Evolutionary conservation across 805 yeast genomes (phyloP).

Genomic region (Yarrowia sp.): DNA sequence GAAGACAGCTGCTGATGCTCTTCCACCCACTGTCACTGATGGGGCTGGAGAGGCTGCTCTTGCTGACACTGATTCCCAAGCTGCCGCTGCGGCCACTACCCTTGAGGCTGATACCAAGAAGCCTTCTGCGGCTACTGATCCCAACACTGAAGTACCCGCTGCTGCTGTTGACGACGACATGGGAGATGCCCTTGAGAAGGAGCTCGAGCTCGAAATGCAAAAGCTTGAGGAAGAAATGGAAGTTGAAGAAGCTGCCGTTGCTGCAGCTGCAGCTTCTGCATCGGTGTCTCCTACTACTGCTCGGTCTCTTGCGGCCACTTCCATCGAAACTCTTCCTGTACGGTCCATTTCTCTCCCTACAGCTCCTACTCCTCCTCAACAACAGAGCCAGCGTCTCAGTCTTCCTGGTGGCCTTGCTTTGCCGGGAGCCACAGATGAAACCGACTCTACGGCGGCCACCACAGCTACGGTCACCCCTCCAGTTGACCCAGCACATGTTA

Average conservation of each 20-base stretch:
- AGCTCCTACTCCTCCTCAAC: background rate
- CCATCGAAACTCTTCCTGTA: constrained; percentile 12
- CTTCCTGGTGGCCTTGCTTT: background rate
- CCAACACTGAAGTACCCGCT: background rate
- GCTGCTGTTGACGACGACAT: background rate
- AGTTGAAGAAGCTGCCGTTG: constrained; percentile 9
- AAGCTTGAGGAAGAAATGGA: constrained; percentile 25
- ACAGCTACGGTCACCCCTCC: background rate
- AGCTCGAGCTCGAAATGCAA: constrained; percentile 16
- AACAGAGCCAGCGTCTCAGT: constrained; percentile 1
- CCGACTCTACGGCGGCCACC: background rate
- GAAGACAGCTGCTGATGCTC: background rate
- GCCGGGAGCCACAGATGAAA: background rate
- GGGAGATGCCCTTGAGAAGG: constrained; percentile 12
- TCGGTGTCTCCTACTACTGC: background rate
- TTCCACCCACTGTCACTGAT: background rate
- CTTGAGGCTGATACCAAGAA: background rate
- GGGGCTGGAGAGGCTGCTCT: background rate
- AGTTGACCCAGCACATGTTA: background rate
- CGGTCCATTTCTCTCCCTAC: constrained; percentile 1
- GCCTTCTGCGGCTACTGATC: background rate
- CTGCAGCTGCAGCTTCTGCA: background rate
- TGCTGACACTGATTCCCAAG: background rate
- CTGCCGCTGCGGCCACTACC: background rate
- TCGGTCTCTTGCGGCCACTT: background rate